These are phyloP conservation scores for Colletotrichum sidae DNA, from an alignment of 2,329 filamentous ascomycete species.

Conservation along the genomic window DNA sequence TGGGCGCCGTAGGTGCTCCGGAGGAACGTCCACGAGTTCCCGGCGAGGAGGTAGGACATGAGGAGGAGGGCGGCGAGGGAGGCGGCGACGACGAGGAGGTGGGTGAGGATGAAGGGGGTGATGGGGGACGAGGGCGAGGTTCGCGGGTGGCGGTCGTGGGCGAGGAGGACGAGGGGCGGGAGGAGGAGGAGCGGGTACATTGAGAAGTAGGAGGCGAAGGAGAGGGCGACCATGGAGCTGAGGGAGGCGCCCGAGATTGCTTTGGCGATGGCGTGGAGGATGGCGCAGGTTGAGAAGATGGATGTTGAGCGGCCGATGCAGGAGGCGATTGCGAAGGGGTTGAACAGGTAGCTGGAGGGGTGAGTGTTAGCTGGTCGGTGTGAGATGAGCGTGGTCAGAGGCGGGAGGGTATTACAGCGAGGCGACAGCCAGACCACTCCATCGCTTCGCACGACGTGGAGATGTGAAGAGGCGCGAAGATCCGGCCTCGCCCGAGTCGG, in stretches of 20 bases:
- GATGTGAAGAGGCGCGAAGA: slow-evolving; percentile 83
- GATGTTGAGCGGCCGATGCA: slow-evolving; percentile 91
- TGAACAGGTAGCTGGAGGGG: slow-evolving; percentile 82
- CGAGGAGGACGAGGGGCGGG: slow-evolving; percentile 82
- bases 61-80: slow-evolving; percentile 73
- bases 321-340: slow-evolving; percentile 91
- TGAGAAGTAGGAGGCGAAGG: slow-evolving; percentile 89
- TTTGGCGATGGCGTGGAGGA: slow-evolving; percentile 84
- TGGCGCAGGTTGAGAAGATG: slow-evolving; percentile 88
- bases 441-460: slow-evolving; percentile 78
- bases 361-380: slow-evolving; percentile 83
- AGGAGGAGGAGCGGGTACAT: slow-evolving; percentile 92
- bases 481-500: slow-evolving; percentile 82
- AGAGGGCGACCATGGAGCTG: slow-evolving; percentile 84
- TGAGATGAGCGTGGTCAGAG: not conserved
- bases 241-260: slow-evolving; percentile 80
- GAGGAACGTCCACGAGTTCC: slow-evolving; percentile 87
- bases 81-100: slow-evolving; percentile 63
- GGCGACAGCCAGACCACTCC: slow-evolving; percentile 80
- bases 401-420: slow-evolving; percentile 73
- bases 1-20: slow-evolving; percentile 93
- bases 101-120: slow-evolving; percentile 64
- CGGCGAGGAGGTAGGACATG: slow-evolving; percentile 79
- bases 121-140: slow-evolving; percentile 50
- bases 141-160: slow-evolving; percentile 73